Percentiles rank a stretch among this genome's conserved stretches.
These are phyloP conservation scores for Candolleomyces aberdarensis DNA, from an alignment of 768 basidiomycete species.

Conservation along the genomic window DNA sequence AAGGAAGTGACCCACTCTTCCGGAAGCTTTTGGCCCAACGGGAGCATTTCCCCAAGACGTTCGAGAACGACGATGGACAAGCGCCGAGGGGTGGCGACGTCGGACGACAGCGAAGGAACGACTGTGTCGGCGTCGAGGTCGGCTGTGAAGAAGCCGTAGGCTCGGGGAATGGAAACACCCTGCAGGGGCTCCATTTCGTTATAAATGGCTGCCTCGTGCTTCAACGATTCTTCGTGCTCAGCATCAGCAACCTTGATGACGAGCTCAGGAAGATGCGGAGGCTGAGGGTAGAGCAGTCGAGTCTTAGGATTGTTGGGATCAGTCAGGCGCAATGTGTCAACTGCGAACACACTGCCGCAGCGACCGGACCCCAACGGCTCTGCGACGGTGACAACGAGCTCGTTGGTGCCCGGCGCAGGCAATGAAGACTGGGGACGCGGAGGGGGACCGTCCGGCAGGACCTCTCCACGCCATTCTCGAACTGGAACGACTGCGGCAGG, in stretches of 20 bases:
- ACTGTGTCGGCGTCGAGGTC: constrained; percentile 6
- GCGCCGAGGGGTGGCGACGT: background rate
- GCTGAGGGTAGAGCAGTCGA: constrained; percentile 1
- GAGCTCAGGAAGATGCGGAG: constrained; percentile 15
- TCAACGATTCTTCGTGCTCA: constrained; percentile 13
- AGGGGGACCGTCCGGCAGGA: constrained; percentile 19
- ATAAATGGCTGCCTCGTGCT: constrained; percentile 18
- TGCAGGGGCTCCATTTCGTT: constrained; percentile 21
- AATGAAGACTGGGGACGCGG: constrained; percentile 14
- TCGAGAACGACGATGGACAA: constrained; percentile 17
- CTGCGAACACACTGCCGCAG: constrained; percentile 16
- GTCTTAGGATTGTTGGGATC: constrained; percentile 3
- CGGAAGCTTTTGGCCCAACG: constrained; percentile 12
- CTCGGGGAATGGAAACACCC: constrained; percentile 18
- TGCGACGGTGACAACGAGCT: constrained; percentile 9
- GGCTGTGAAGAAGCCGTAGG: constrained; percentile 18
- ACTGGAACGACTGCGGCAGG: constrained; percentile 8
- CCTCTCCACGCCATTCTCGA: constrained; percentile 12
- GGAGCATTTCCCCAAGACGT: constrained; percentile 13
- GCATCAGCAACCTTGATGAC: constrained; percentile 16
- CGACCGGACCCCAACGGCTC: constrained; percentile 16
- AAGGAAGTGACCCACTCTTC: constrained; percentile 12
- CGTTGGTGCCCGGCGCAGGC: constrained; percentile 11
- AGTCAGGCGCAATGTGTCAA: constrained; percentile 4
- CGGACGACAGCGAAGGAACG: background rate